A percentile compares a stretch with the other conserved stretches of the same genome.
These are phyloP conservation scores for Fusarium tupiense DNA, from an alignment of 2,329 filamentous ascomycete genomes.

Conservation along the genomic window DNA sequence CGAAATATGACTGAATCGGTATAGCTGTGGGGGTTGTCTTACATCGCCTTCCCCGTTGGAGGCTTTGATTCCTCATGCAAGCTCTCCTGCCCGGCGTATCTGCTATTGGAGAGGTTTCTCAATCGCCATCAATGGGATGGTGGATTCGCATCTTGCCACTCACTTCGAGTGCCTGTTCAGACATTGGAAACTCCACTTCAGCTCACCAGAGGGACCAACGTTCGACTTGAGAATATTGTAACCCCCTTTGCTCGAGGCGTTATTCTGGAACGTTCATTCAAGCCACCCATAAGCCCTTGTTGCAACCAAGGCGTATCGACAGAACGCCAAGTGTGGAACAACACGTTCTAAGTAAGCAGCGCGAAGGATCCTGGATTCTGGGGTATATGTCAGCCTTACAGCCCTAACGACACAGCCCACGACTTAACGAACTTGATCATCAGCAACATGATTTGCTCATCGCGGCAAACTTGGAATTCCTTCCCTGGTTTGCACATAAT, in stretches of 20 bases:
- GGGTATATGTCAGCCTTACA: constrained; percentile 44
- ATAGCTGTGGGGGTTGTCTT: constrained; percentile 24
- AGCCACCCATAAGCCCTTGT: constrained; percentile 3
- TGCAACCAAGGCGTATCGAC: background rate
- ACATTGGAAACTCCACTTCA: background rate
- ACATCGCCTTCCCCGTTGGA: constrained; percentile 7
- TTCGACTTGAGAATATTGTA: background rate
- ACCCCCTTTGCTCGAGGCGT: background rate
- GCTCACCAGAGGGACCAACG: background rate
- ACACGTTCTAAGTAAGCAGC: constrained; percentile 28
- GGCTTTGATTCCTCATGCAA: background rate
- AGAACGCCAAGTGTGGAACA: constrained; percentile 6
- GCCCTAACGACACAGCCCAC: constrained; percentile 36
- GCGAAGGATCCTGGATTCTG: constrained; percentile 34
- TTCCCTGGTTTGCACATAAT: constrained; percentile 13
- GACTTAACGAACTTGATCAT: constrained; percentile 9
- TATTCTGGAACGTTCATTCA: constrained; percentile 19
- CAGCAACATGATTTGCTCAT: constrained; percentile 21
- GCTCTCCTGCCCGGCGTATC: background rate
- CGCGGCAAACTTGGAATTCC: background rate
- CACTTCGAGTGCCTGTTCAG: background rate
- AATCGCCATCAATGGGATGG: background rate
- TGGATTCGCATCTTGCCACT: background rate
- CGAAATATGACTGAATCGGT: constrained; percentile 19
- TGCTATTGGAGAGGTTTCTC: background rate